Base-by-base conservation (phyloP, 805 yeast species). In the Myxozyma sirexii region DNA sequence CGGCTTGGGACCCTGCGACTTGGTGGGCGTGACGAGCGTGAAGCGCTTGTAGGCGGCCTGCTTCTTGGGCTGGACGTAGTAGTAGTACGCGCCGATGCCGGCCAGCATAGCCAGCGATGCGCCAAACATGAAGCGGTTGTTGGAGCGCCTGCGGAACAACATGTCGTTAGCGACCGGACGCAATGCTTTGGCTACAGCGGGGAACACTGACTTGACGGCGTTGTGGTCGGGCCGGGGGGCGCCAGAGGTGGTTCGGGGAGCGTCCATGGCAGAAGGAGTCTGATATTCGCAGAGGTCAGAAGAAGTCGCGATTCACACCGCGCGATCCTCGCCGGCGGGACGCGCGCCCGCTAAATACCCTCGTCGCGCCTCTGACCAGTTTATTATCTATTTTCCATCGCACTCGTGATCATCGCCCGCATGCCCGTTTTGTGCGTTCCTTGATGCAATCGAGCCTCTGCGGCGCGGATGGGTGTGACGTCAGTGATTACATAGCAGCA, bases 101-200 rank as follows among this genome's bases (percentile, higher is more conserved):
- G 38, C 42, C 1, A 61, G 31, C 54, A 48, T 13, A 12, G 38
- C 47, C 8, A 54, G 43, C 17, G 61, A 42, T 12, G 46, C 51
- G 17, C 42, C 42, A 38, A 54, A 44, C 54, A 61, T 44, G 43
- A 61, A 54, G 12, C 65, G 59, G 53, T 57, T 60, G 44, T 57
- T 58, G 6, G 19, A 24, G 37, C 57, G 57, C 31, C 57, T 53
- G 39, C 7, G 8, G 38, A 23, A 29, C 17, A 19, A 41, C 47
- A 43, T 44, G 19, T 35, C 43, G 37, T 53, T 33, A 44, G 57
- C 45, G 26, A 19, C 12, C 1, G 50, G 35, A 2, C 47, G 47
- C 17, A 37, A 6, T 7, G 7, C 12, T 17, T n/a, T 37, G 26
- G 24, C 24, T 7, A 35, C 19, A 4, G 53, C 21, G 21, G 17